Evolutionary conservation across 768 basidiomycete genomes (phyloP), one percentile per base, ranked within the genome.

Genomic region (Lentinula raphanica): DNA sequence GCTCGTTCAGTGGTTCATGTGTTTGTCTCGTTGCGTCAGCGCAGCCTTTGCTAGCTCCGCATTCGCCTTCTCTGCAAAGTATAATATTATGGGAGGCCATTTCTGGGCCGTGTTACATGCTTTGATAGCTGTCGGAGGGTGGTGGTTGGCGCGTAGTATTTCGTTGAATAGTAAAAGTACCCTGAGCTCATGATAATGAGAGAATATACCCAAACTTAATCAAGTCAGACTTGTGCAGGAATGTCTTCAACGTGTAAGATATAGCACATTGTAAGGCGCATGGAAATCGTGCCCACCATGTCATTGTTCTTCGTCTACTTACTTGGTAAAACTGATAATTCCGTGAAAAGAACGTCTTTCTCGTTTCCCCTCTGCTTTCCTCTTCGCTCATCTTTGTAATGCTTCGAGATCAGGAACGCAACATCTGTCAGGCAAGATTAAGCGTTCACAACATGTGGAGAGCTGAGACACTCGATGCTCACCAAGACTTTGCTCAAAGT

Each of bases 401-500:
- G 78, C 62, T 92, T 86, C 13, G 91, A 89, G 60, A 94, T 79
- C 51, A 95, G 72, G 76, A 95, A 94, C 0, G 93, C 93, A 23
- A 94, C 84, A 65, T 93, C 91, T 58, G 23, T 54, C 35, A 29
- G 9, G 7, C n/a, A n/a, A n/a, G 8, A 31, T 25, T 28, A 6
- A 27, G 48, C 27, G 21, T 28, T 17, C 54, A 35, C 21, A 53
- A 50, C 25, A 21, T 39, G 2, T 49, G 56, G 8, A 51, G 40
- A 29, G 12, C 29, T 12, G 40, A 21, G 19, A 42, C 54, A 28
- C 45, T 19, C 12, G 8, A 8, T n/a, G 75, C 84, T 60, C 63
- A 93, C 92, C 92, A n/a, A 98, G 79, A 45, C 88, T 89, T 70
- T 96, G 94, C 71, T 96, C 94, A 64, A 94, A 94, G 69, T 97